Evolutionary conservation across 2,329 filamentous ascomycete species (phyloP).

Genomic region (Cytospora leucostoma): DNA sequence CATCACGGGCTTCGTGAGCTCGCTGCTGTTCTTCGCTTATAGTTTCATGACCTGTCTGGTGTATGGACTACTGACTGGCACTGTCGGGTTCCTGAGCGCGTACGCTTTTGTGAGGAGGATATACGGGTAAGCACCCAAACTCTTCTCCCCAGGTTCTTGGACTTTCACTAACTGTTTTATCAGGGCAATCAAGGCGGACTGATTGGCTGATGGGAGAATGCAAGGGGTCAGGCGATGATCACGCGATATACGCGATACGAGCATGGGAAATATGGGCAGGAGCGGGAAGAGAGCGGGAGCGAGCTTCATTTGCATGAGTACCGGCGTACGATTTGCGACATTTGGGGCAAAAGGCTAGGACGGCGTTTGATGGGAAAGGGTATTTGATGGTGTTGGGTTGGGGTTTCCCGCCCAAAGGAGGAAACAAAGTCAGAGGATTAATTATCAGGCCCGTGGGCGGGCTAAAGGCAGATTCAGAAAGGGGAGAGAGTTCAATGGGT

Average conservation of each 20-base stretch:
- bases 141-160: not conserved
- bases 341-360: conserved; percentile 4
- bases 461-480: too few relatives aligned
- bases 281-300: not conserved
- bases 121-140: conserved; percentile 62
- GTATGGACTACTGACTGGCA: conserved; percentile 79
- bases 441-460: too few relatives aligned
- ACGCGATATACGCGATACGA: conserved; percentile 3
- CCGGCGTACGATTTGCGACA: conserved; percentile 16
- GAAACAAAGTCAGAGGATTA: too few relatives aligned
- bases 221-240: too few relatives aligned
- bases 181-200: conserved; percentile 57
- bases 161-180: conserved; percentile 26
- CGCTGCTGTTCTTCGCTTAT: conserved; percentile 82
- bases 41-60: conserved; percentile 79
- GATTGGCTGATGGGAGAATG: conserved; percentile 21
- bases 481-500: too few relatives aligned
- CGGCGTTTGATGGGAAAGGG: conserved; percentile 12
- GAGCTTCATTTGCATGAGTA: conserved; percentile 23
- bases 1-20: conserved; percentile 77
- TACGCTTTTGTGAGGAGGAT: conserved; percentile 84
- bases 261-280: conserved; percentile 3
- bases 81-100: conserved; percentile 79
- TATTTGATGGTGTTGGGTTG: not conserved
- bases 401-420: too few relatives aligned